A percentile compares a stretch with the other conserved stretches of the same genome.
Evolutionary conservation across 768 basidiomycete genomes (phyloP).

Genomic region (Coprinopsis sp.): DNA sequence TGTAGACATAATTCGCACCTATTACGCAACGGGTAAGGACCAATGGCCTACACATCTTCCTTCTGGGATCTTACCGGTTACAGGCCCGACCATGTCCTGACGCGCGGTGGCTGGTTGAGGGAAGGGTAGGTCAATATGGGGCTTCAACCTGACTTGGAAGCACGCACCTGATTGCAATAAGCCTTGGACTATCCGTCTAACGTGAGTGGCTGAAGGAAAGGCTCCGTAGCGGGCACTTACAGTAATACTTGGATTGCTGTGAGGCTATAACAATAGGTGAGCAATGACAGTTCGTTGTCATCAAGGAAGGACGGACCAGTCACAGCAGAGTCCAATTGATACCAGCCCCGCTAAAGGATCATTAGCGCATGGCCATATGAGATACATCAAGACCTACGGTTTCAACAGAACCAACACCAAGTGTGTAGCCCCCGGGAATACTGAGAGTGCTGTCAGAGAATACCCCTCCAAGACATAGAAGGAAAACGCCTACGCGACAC

Average conservation of each 20-base stretch:
- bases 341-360: neutral
- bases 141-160: neutral
- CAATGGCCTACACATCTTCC: neutral
- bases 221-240: conserved; percentile 6
- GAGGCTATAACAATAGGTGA: conserved; percentile 15
- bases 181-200: conserved; percentile 18
- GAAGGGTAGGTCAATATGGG: neutral
- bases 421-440: conserved; percentile 12
- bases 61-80: conserved; percentile 9
- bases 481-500: conserved; percentile 10
- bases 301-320: neutral
- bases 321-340: neutral
- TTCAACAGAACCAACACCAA: conserved; percentile 14
- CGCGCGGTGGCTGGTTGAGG: conserved; percentile 17
- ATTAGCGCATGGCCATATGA: neutral
- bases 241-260: conserved; percentile 24
- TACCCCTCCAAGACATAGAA: neutral
- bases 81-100: conserved; percentile 19
- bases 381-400: neutral
- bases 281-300: neutral
- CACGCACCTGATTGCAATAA: conserved; percentile 16
- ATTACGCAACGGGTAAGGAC: neutral
- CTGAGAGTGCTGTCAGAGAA: neutral
- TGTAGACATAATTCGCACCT: conserved; percentile 21
- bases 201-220: neutral